Conservation (phyloP, 306 rosid species). For the barrel medic (Medicago truncatula) region MtrunA17r5.0-ANR NC_053043.1:19345001-19345500, state of each 20-base stretch:
- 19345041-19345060: constrained; percentile 91
- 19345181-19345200: constrained; percentile 94
- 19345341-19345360: no score
- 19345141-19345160: background rate
- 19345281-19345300: constrained; percentile 39
- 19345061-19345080: constrained; percentile 98
- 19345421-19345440: background rate
- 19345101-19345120: constrained; percentile 32
- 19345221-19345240: constrained; percentile 92
- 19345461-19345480: constrained; percentile 96
- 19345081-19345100: constrained; percentile 80
- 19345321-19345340: no score
- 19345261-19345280: constrained; percentile 99
- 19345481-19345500: constrained; percentile 97
- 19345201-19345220: constrained; percentile 92
- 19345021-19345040: constrained; percentile 75
- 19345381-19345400: no score
- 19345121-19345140: constrained; percentile 3
- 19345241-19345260: constrained; percentile 96
- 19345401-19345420: background rate
- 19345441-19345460: constrained; percentile 99
- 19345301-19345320: constrained; percentile 17
- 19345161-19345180: constrained; percentile 18
- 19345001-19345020: constrained; percentile 83
- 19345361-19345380: no score